Percentiles rank a stretch among this genome's conserved stretches.
These are phyloP conservation scores for Suillus subluteus DNA, from an alignment of 768 basidiomycete genomes.

Conservation along the genomic window DNA sequence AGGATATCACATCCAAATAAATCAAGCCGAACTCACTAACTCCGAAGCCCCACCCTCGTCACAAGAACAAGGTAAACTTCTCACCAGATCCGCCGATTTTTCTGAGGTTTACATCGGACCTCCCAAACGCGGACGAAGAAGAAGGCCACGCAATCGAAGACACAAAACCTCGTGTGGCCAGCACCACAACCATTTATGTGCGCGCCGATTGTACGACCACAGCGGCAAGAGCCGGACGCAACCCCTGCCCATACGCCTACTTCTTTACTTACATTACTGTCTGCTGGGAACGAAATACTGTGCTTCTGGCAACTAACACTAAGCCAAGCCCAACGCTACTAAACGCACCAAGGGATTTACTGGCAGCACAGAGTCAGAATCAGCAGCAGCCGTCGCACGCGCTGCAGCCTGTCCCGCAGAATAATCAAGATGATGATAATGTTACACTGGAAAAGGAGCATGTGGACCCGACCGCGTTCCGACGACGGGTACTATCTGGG, in stretches of 20 bases:
- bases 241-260: constrained; percentile 2
- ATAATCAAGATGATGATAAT: too few relatives aligned
- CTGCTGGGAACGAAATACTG: constrained; percentile 22
- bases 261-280: constrained; percentile 34
- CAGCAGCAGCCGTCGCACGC: too few relatives aligned
- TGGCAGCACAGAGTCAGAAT: constrained; percentile 30
- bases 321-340: constrained; percentile 40
- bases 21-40: constrained; percentile 18
- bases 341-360: constrained; percentile 53
- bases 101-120: constrained; percentile 42
- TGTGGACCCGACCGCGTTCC: too few relatives aligned
- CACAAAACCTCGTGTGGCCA: constrained; percentile 21
- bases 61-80: constrained; percentile 12
- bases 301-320: constrained; percentile 8
- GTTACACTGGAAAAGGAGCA: too few relatives aligned
- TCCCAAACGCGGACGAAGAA: constrained; percentile 26
- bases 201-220: constrained; percentile 26
- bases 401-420: too few relatives aligned
- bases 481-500: too few relatives aligned
- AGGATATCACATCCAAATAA: constrained; percentile 11
- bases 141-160: constrained; percentile 21
- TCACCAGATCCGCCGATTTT: constrained; percentile 37
- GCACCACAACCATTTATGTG: constrained; percentile 29
- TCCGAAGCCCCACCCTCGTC: constrained; percentile 5
- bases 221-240: constrained; percentile 11